phyloP scores from a whole-genome alignment of 2,329 filamentous ascomycete genomes.

The Laburnicola sp. region DNA sequence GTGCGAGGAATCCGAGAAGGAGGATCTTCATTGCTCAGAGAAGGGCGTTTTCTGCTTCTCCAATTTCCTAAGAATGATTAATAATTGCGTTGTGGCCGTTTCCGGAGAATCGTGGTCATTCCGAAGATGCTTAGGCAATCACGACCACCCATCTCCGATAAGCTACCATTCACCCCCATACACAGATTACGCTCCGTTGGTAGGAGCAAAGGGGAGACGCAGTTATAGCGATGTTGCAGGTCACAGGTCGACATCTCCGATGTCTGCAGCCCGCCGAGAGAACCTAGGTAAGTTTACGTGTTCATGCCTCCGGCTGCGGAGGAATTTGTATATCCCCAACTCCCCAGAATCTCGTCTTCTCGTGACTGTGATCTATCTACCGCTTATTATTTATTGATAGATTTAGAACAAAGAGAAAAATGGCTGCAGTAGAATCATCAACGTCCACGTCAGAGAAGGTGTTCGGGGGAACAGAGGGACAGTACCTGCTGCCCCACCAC shows the following conservation, averaged over 20 bases:
- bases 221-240: background rate
- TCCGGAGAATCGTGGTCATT: background rate
- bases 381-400: background rate
- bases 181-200: background rate
- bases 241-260: background rate
- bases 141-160: background rate
- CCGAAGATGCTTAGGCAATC: background rate
- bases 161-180: background rate
- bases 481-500: background rate
- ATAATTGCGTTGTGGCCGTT: background rate
- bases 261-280: background rate
- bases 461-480: background rate
- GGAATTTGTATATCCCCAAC: background rate
- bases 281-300: background rate
- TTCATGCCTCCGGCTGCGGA: background rate
- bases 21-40: background rate
- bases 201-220: background rate
- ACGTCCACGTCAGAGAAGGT: background rate
- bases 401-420: background rate
- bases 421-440: background rate
- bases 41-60: background rate
- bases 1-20: background rate
- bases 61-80: background rate
- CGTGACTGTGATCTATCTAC: background rate
- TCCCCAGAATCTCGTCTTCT: background rate